A percentile compares a stretch with the other conserved stretches of the same genome.
These are phyloP conservation scores for Amauroascus niger DNA, from an alignment of 2,329 filamentous ascomycete genomes.

Conservation along the genomic window DNA sequence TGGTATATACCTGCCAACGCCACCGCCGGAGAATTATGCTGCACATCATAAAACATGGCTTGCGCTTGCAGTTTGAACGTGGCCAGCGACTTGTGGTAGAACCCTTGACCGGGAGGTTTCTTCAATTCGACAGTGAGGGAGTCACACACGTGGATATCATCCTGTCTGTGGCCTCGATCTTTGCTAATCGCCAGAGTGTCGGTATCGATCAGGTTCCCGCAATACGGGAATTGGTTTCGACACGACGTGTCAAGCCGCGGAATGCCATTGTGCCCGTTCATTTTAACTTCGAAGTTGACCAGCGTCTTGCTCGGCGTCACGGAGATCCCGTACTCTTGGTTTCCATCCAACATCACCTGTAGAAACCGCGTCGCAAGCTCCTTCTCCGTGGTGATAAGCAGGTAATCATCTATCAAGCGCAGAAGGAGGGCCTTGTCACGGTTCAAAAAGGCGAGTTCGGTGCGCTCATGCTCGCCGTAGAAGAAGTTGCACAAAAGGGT, in stretches of 20 bases:
- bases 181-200: conserved; percentile 64
- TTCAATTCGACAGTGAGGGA: conserved; percentile 70
- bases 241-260: conserved; percentile 38
- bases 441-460: conserved; percentile 58
- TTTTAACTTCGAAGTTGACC: conserved; percentile 64
- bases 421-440: conserved; percentile 57
- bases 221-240: conserved; percentile 63
- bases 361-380: conserved; percentile 63
- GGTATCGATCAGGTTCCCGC: conserved; percentile 68
- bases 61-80: conserved; percentile 78
- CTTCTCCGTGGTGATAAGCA: conserved; percentile 67
- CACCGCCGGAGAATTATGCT: conserved; percentile 60
- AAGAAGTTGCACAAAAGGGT: conserved; percentile 89
- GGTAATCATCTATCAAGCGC: conserved; percentile 83
- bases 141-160: conserved; percentile 51
- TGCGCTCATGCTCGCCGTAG: conserved; percentile 74
- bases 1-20: conserved; percentile 65
- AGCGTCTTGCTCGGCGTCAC: conserved; percentile 72
- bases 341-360: conserved; percentile 65
- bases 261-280: conserved; percentile 48
- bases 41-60: conserved; percentile 52
- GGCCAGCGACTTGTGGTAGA: conserved; percentile 65
- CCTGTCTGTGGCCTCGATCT: conserved; percentile 49
- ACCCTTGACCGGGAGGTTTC: conserved; percentile 62
- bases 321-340: conserved; percentile 68